A percentile compares a stretch with the other conserved stretches of the same genome.
These are phyloP conservation scores for Phylloporus sp. DNA, from an alignment of 1,284 basidiomycete genomes.

Conservation along the genomic window DNA sequence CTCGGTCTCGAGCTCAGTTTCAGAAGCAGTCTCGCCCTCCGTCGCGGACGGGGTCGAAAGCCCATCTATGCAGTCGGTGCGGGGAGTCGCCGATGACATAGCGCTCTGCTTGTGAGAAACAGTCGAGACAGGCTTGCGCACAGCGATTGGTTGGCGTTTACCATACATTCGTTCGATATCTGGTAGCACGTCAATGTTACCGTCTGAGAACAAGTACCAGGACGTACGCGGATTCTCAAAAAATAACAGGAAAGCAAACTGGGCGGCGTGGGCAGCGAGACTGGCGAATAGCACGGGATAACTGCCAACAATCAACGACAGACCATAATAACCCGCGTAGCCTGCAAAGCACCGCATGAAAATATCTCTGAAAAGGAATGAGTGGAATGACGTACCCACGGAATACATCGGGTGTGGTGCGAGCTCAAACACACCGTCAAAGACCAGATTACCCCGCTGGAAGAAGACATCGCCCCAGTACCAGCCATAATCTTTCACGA, in stretches of 20 bases:
- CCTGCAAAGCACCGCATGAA: conserved; percentile 47
- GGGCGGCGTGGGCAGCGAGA: conserved; percentile 90
- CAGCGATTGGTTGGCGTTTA: conserved; percentile 83
- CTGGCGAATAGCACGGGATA: conserved; percentile 94
- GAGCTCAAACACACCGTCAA: conserved; percentile 97
- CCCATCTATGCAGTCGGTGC: conserved; percentile 16
- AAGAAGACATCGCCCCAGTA: conserved; percentile 99
- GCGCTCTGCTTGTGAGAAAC: conserved; percentile 15
- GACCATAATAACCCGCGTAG: conserved; percentile 95
- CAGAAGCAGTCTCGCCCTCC: conserved; percentile 74
- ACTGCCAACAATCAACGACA: conserved; percentile 88
- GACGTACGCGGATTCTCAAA: conserved; percentile 96
- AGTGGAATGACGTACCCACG: conserved; percentile 63
- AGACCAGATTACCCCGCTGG: conserved; percentile 87
- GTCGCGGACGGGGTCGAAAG: conserved; percentile 66
- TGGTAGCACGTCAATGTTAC: conserved; percentile 36
- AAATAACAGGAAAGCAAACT: conserved; percentile 95
- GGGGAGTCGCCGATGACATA: conserved; percentile 3
- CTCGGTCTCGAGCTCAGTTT: conserved; percentile 71
- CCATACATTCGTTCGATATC: conserved; percentile 95
- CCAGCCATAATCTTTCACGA: conserved; percentile 94
- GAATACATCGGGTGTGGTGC: conserved; percentile 94
- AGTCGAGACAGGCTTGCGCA: conserved; percentile 67
- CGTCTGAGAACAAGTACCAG: conserved; percentile 2
- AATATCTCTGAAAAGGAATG: neutral